These are phyloP conservation scores for Myotisia sp. DNA, from an alignment of 2,329 filamentous ascomycete genomes.

Conservation along the genomic window DNA sequence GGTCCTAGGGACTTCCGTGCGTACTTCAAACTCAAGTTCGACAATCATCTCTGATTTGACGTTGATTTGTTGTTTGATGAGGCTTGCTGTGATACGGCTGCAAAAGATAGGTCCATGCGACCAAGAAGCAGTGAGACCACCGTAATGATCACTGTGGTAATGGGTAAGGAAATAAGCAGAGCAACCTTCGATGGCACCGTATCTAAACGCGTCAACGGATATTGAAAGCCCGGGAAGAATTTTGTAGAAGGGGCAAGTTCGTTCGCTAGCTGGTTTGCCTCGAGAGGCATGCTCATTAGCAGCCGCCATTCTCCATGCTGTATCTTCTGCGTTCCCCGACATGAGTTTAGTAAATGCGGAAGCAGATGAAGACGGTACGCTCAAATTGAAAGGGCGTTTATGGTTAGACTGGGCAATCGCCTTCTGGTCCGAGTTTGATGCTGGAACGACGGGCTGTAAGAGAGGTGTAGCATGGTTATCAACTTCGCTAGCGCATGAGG, in stretches of 20 bases:
- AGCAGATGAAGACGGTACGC: slow-evolving; percentile 24
- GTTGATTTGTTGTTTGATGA: slow-evolving; percentile 71
- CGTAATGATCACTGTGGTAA: slow-evolving; percentile 95
- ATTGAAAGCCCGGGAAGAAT: slow-evolving; percentile 88
- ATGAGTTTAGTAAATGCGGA: slow-evolving; percentile 90
- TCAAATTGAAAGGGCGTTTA: slow-evolving; percentile 56
- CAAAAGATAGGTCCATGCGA: slow-evolving; percentile 91
- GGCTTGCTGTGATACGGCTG: slow-evolving; percentile 77
- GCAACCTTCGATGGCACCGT: slow-evolving; percentile 82
- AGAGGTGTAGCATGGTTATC: slow-evolving; percentile 9
- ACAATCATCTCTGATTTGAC: slow-evolving; percentile 79
- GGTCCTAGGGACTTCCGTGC: slow-evolving; percentile 64
- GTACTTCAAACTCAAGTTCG: slow-evolving; percentile 70
- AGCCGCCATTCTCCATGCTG: slow-evolving; percentile 77
- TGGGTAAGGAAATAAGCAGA: slow-evolving; percentile 94
- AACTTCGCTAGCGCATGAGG: slow-evolving; percentile 27
- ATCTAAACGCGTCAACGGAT: slow-evolving; percentile 90
- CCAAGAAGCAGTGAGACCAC: slow-evolving; percentile 80
- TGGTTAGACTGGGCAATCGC: slow-evolving; percentile 65
- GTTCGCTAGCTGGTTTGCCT: slow-evolving; percentile 72
- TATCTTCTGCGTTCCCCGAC: slow-evolving; percentile 78
- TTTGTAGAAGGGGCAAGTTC: slow-evolving; percentile 96
- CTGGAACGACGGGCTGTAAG: slow-evolving; percentile 13
- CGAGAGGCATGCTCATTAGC: slow-evolving; percentile 62
- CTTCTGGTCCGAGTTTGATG: slow-evolving; percentile 51